Base-by-base conservation (phyloP, 805 yeast species). In the Sungouiozyma intestinalis region DNA sequence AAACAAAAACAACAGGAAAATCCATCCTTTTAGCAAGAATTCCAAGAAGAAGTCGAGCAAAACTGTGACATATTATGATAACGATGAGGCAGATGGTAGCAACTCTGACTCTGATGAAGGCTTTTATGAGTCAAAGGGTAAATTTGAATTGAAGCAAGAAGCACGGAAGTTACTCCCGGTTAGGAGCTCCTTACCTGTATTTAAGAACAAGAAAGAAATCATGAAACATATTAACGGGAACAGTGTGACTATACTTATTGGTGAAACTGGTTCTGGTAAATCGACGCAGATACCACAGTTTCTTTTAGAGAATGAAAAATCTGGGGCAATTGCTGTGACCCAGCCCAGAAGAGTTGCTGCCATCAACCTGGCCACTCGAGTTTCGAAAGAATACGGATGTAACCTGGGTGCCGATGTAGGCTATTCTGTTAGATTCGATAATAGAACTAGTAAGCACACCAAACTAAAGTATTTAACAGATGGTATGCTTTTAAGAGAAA, bases 331-430 rank as follows among this genome's bases (percentile, higher is more conserved):
- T 16, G 97, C 95, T 0, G 90, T 92, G 6, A 88, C 98, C 0
- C 97, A 90, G 65, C 98, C 98, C 1, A 81, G 98, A 65, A 74
- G 97, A 57, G 98, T 90, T 33, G 97, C 98, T 3, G 98, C 98
- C 2, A 85, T 92, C 40, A 86, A 87, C 46, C 72, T 90, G 58
- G 97, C 97, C 0, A 74, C 82, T 20, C 80, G 98, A 66, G 98
- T 90, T 3, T 77, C 96, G 13, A 85, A 85, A 50, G 98, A 90
- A 62, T 71, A 72, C 51, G 95, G 95, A 1, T 75, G 85, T 44
- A 59, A 58, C 4, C 57, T 90, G 8, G 97, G 98, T 17, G 74
- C 72, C 29, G 80, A 75, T 40, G 95, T 90, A 27, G 98, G 98
- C 48, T 90, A 85, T 64, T 80, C 94, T 41, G 97, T 90, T 35